Evolutionary conservation across 345 rosid genomes (phyloP).

Genomic region (Eucalyptus decipiens): DNA sequence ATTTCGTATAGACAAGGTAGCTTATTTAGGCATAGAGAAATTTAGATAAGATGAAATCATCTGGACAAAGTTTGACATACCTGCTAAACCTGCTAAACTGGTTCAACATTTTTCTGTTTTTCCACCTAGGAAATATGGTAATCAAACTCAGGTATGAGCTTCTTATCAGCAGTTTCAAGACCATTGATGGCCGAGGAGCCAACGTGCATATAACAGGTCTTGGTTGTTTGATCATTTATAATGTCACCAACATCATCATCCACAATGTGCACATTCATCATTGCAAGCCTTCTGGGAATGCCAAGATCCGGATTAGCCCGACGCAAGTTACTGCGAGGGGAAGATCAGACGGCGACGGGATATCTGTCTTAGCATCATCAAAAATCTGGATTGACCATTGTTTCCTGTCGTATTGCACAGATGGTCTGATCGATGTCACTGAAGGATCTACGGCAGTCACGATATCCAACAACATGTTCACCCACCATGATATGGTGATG

Average conservation of each 20-base stretch:
- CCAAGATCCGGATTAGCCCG: slow-evolving; percentile 3
- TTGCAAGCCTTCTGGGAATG: slow-evolving; percentile 7
- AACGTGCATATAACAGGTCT: background rate
- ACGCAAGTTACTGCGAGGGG: background rate
- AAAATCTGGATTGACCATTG: slow-evolving; percentile 11
- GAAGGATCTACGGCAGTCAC: slow-evolving; percentile 7
- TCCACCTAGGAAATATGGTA: background rate
- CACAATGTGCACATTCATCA: slow-evolving; percentile 2
- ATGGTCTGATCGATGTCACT: slow-evolving; percentile 9
- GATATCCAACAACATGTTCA: background rate
- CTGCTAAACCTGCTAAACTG: background rate
- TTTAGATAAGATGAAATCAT: background rate
- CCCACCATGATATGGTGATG: slow-evolving; percentile 10
- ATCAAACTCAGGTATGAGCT: slow-evolving; percentile 6
- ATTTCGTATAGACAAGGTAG: background rate
- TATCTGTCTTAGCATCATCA: background rate
- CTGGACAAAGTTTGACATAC: background rate
- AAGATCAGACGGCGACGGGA: background rate
- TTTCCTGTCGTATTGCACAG: background rate
- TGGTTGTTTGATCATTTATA: background rate
- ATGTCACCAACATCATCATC: slow-evolving; percentile 1
- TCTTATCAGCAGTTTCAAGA: slow-evolving; percentile 2
- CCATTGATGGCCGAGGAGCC: slow-evolving; percentile 10
- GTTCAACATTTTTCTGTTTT: background rate
- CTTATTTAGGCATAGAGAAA: background rate